These are phyloP conservation scores for Colletotrichum melonis DNA, from an alignment of 2,329 filamentous ascomycete species.

Conservation along the genomic window DNA sequence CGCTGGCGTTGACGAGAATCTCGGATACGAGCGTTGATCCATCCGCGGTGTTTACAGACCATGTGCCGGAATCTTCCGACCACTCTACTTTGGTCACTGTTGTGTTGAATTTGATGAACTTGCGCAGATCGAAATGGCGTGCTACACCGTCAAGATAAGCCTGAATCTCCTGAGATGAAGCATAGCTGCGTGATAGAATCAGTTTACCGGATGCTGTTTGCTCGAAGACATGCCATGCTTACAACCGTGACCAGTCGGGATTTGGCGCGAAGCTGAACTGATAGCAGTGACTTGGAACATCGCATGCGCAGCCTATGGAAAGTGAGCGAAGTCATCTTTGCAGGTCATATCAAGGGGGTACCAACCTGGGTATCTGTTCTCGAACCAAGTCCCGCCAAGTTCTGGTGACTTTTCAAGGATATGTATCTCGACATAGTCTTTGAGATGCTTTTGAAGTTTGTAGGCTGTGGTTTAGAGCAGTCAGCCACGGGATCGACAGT, in stretches of 20 bases:
- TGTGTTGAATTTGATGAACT: conserved; percentile 41
- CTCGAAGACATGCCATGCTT: neutral
- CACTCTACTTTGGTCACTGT: conserved; percentile 44
- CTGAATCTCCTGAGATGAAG: conserved; percentile 50
- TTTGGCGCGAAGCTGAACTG: conserved; percentile 56
- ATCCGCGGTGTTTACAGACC: conserved; percentile 43
- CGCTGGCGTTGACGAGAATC: conserved; percentile 38
- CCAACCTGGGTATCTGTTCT: conserved; percentile 47
- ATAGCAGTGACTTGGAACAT: conserved; percentile 56
- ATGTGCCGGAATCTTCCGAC: conserved; percentile 48
- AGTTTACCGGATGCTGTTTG: neutral
- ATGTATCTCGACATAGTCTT: conserved; percentile 37
- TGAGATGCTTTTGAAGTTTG: conserved; percentile 37
- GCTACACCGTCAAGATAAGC: conserved; percentile 53
- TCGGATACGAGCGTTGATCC: conserved; percentile 25
- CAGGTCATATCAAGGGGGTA: neutral
- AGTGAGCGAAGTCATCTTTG: neutral
- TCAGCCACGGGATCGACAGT: neutral
- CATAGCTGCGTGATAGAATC: conserved; percentile 41
- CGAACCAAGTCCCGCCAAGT: conserved; percentile 57
- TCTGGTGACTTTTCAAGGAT: conserved; percentile 58
- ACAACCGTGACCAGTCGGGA: conserved; percentile 51
- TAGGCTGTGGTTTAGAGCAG: conserved; percentile 28
- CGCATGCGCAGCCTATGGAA: conserved; percentile 48
- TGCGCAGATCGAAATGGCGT: conserved; percentile 46